phyloP scores from a whole-genome alignment of 2,329 filamentous ascomycete species.

The Lasiodiplodia citricola region DNA sequence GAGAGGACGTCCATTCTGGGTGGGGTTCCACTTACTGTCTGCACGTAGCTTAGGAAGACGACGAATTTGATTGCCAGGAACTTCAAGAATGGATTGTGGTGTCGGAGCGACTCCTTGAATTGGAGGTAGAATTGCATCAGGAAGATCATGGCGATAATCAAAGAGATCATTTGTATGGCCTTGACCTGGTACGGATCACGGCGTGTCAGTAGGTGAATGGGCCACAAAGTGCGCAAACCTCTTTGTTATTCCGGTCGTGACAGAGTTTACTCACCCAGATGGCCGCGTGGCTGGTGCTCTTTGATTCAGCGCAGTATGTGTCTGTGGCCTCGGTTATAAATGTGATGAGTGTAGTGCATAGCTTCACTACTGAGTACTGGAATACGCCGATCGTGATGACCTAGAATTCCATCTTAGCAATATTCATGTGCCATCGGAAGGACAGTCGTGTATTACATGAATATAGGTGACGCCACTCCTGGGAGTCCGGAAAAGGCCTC shows the following conservation, averaged over 20 bases:
- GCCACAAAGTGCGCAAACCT: no score
- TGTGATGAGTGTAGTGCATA: constrained; percentile 75
- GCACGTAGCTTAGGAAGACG: constrained; percentile 87
- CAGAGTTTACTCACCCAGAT: background rate
- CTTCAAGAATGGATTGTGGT: constrained; percentile 74
- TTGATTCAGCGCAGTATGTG: constrained; percentile 74
- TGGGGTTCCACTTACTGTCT: constrained; percentile 41
- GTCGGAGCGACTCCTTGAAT: constrained; percentile 66
- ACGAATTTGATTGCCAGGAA: constrained; percentile 84
- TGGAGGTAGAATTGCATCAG: constrained; percentile 82
- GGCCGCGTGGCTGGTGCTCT: background rate
- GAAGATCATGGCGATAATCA: constrained; percentile 81
- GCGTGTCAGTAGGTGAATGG: background rate
- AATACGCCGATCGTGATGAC: constrained; percentile 78
- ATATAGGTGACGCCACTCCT: constrained; percentile 82
- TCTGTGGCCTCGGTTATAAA: constrained; percentile 71
- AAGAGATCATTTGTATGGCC: constrained; percentile 69
- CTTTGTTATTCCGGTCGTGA: background rate
- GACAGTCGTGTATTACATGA: constrained; percentile 57
- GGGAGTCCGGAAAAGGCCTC: constrained; percentile 70
- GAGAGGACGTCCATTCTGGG: background rate
- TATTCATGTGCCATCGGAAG: background rate
- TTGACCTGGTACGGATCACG: constrained; percentile 71
- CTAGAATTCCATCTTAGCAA: constrained; percentile 32
- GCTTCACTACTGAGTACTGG: constrained; percentile 79